phyloP scores from a whole-genome alignment of 805 yeast genomes.

The Saturnispora sanitii region DNA sequence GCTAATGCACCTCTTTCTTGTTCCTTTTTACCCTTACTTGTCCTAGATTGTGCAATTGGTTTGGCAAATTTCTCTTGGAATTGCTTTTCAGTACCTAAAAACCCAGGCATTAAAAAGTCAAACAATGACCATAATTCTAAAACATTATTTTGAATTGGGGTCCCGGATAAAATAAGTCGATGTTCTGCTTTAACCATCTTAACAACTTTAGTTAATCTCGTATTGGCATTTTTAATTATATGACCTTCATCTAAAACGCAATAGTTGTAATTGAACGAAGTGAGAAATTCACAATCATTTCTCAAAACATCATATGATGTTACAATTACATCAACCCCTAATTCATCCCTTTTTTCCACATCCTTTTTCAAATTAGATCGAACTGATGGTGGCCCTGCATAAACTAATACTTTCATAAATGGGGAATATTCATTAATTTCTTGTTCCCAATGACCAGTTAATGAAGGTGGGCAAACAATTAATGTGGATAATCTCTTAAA shows the following conservation, averaged over 20 bases:
- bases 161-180: slow-evolving; percentile 84
- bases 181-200: slow-evolving; percentile 79
- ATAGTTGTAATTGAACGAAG: slow-evolving; percentile 67
- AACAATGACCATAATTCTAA: slow-evolving; percentile 95
- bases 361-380: slow-evolving; percentile 47
- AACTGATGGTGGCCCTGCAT: slow-evolving; percentile 85
- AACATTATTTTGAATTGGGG: slow-evolving; percentile 97
- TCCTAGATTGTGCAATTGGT: slow-evolving; percentile 91
- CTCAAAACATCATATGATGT: slow-evolving; percentile 96
- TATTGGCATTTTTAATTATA: slow-evolving; percentile 82
- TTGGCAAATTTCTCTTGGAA: slow-evolving; percentile 95
- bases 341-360: slow-evolving; percentile 32
- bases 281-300: slow-evolving; percentile 66
- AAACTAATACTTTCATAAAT: slow-evolving; percentile 67
- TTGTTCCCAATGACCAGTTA: slow-evolving; percentile 98
- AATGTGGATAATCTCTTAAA: slow-evolving; percentile 71
- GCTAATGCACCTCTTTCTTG: slow-evolving; percentile 97
- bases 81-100: slow-evolving; percentile 86
- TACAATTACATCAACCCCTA: slow-evolving; percentile 62
- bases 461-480: slow-evolving; percentile 91
- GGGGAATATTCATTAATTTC: slow-evolving; percentile 88
- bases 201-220: slow-evolving; percentile 83
- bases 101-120: slow-evolving; percentile 98
- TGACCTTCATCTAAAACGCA: slow-evolving; percentile 98
- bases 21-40: slow-evolving; percentile 82